Percentiles rank a stretch among this genome's conserved stretches.
These are phyloP conservation scores for Oligophagozyma castellii DNA, from an alignment of 1,139 yeast genomes.

Conservation along the genomic window DNA sequence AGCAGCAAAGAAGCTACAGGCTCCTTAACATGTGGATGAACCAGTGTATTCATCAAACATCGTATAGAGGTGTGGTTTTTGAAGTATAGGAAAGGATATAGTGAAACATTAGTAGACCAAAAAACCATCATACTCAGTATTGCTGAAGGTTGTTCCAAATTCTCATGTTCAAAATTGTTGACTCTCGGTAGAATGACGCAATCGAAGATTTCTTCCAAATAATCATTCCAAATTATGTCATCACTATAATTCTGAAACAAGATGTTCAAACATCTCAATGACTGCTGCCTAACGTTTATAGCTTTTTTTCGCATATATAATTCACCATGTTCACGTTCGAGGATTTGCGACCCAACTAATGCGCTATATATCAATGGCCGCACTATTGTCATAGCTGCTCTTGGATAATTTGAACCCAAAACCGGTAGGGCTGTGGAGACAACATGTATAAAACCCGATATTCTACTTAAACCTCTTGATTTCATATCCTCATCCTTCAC, in stretches of 20 bases:
- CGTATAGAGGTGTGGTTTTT: conserved; percentile 43
- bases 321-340: conserved; percentile 23
- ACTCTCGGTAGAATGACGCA: conserved; percentile 55
- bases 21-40: conserved; percentile 48
- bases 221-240: conserved; percentile 41
- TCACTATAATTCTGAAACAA: conserved; percentile 37
- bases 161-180: conserved; percentile 53
- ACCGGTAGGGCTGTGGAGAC: conserved; percentile 47
- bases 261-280: conserved; percentile 42
- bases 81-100: conserved; percentile 40
- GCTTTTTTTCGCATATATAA: conserved; percentile 30
- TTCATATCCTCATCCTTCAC: conserved; percentile 17
- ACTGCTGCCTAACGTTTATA: conserved; percentile 43
- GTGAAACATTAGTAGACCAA: conserved; percentile 42
- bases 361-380: conserved; percentile 49
- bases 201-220: conserved; percentile 38
- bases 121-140: conserved; percentile 52
- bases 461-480: conserved; percentile 31
- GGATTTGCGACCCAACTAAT: conserved; percentile 38
- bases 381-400: conserved; percentile 38
- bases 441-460: conserved; percentile 61
- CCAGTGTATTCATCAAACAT: conserved; percentile 43
- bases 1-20: conserved; percentile 46
- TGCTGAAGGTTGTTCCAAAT: conserved; percentile 73
- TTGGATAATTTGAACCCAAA: conserved; percentile 45